Evolutionary conservation across 345 rosid species (phyloP).

Genomic region (Boechera stricta): DNA sequence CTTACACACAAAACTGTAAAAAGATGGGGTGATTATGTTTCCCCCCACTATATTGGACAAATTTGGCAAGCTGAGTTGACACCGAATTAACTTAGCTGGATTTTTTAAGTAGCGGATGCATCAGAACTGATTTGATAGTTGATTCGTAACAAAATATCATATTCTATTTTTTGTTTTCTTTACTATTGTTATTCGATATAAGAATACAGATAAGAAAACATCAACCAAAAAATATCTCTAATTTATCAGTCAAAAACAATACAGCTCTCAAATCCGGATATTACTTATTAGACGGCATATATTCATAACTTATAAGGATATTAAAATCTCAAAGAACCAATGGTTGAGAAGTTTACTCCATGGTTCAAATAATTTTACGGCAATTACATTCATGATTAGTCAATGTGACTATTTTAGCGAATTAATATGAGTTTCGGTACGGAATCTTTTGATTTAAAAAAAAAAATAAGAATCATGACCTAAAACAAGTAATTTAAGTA

Average conservation of each 20-base stretch:
- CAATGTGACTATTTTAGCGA: too few species aligned
- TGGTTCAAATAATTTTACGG: neutral
- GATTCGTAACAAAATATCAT: constrained; percentile 22
- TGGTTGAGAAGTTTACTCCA: neutral
- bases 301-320: neutral
- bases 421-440: too few species aligned
- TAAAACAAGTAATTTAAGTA: too few species aligned
- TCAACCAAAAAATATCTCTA: neutral
- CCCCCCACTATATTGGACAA: constrained; percentile 32
- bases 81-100: constrained; percentile 27
- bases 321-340: neutral
- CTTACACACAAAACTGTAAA: constrained; percentile 3
- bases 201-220: constrained; percentile 11
- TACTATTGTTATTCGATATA: constrained; percentile 14
- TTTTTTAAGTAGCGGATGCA: constrained; percentile 29
- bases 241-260: neutral
- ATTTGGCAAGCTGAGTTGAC: constrained; percentile 38
- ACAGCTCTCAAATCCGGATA: neutral
- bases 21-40: constrained; percentile 17
- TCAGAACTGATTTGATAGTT: constrained; percentile 26
- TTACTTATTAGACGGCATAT: neutral
- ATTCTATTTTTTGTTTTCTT: neutral
- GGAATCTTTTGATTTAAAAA: too few species aligned
- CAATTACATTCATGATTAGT: too few species aligned
- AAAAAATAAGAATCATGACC: too few species aligned